Evolutionary conservation across 371 early-diverging fungal genomes (phyloP).

Genomic region (Zopfochytrium polystomum): DNA sequence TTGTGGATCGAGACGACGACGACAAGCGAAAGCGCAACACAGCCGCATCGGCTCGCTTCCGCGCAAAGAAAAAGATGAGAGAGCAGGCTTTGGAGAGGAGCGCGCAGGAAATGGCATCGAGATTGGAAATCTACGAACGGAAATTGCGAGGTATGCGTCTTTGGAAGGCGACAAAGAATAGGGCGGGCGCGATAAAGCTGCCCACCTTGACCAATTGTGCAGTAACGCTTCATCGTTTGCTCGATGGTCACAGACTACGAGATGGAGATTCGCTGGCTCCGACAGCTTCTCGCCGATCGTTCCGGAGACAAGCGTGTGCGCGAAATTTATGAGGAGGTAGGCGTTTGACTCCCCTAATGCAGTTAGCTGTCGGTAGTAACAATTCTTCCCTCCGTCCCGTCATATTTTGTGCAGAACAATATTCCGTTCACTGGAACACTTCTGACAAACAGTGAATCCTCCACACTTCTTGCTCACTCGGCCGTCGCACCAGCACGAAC

Average conservation of each 20-base stretch:
- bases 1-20: slow-evolving; percentile 23
- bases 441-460: no score
- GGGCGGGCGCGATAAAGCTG: neutral
- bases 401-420: no score
- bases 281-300: slow-evolving; percentile 72
- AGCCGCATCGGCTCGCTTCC: slow-evolving; percentile 93
- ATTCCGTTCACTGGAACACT: no score
- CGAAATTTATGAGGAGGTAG: slow-evolving; percentile 39
- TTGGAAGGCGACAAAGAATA: neutral
- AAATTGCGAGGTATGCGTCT: slow-evolving; percentile 18
- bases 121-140: slow-evolving; percentile 66
- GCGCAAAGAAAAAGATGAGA: slow-evolving; percentile 85
- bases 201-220: neutral
- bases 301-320: slow-evolving; percentile 26
- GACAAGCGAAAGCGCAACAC: slow-evolving; percentile 92
- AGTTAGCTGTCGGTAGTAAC: no score
- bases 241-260: slow-evolving; percentile 73
- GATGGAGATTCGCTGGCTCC: slow-evolving; percentile 86
- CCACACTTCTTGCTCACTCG: no score
- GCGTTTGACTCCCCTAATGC: no score
- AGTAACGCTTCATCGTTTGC: neutral
- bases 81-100: slow-evolving; percentile 82
- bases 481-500: no score
- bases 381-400: no score
- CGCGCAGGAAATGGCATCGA: slow-evolving; percentile 77